Evolutionary conservation across 163 green algal species (phyloP).

Genomic region (Chloromonas sp.): DNA sequence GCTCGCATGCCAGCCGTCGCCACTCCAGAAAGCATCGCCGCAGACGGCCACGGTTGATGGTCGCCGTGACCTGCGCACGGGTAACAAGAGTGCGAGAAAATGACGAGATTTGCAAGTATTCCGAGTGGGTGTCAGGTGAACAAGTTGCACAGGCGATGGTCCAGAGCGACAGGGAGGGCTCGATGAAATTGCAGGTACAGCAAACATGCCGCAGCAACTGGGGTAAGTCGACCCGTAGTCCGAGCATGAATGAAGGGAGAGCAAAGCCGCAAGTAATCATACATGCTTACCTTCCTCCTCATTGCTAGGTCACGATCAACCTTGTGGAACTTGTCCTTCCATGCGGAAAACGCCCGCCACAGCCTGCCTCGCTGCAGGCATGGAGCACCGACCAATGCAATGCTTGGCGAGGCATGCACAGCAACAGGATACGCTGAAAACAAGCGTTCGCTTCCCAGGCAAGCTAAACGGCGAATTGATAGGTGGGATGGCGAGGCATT

Average conservation of each 20-base stretch:
- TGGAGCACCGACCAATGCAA: background rate
- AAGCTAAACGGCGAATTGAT: too few species aligned
- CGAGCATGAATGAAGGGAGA: background rate
- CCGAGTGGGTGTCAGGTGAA: background rate
- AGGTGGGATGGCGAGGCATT: too few species aligned
- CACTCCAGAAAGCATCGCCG: constrained; percentile 58
- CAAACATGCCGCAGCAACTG: background rate
- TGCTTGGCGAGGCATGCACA: background rate
- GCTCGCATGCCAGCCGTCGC: constrained; percentile 45
- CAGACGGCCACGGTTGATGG: constrained; percentile 39
- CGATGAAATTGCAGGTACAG: background rate
- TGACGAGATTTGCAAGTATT: background rate
- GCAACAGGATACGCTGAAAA: background rate
- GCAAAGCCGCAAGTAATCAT: background rate
- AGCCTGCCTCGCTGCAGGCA: constrained; percentile 35
- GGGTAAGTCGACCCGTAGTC: background rate
- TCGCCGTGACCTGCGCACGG: constrained; percentile 36
- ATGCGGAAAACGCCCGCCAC: constrained; percentile 50
- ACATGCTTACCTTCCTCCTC: constrained; percentile 44
- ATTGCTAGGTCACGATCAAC: constrained; percentile 52
- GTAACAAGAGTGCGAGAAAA: background rate
- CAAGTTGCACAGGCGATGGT: background rate
- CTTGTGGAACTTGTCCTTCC: constrained; percentile 59
- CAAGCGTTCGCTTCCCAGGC: background rate
- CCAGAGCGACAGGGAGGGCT: background rate